A percentile compares a stretch with the other conserved stretches of the same genome.
phyloP scores from a whole-genome alignment of 495 filamentous ascomycete species.

The Daldinia decipiens region DNA sequence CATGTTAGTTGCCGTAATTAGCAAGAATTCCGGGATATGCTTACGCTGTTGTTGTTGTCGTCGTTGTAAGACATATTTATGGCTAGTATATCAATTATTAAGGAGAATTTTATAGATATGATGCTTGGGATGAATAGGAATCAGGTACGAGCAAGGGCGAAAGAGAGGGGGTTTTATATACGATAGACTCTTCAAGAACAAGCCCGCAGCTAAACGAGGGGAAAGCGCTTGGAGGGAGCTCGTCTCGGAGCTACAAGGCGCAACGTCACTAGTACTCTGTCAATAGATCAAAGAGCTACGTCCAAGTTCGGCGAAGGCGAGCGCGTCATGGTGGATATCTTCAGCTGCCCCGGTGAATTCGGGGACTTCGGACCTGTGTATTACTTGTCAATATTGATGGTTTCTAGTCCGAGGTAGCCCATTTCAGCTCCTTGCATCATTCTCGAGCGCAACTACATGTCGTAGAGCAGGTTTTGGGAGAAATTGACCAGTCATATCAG shows the following conservation, averaged over 20 bases:
- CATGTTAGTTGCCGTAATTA: conserved; percentile 15
- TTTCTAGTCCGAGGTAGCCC: conserved; percentile 27
- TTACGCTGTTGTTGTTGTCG: conserved; percentile 37
- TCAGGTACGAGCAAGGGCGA: neutral
- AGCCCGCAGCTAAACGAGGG: conserved; percentile 28
- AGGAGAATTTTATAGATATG: neutral
- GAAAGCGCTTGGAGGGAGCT: conserved; percentile 32
- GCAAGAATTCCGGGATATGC: neutral
- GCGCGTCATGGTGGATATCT: conserved; percentile 36
- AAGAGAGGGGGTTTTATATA: conserved; percentile 35
- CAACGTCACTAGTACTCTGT: conserved; percentile 35
- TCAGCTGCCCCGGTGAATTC: conserved; percentile 12
- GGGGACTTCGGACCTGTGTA: conserved; percentile 18
- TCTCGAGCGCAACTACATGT: conserved; percentile 14
- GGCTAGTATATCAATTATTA: neutral
- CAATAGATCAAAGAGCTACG: conserved; percentile 41
- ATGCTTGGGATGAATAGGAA: neutral
- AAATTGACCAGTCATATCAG: conserved; percentile 22
- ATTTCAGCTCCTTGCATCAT: conserved; percentile 38
- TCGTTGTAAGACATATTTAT: conserved; percentile 50
- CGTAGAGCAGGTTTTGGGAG: conserved; percentile 6
- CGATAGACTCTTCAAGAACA: conserved; percentile 16
- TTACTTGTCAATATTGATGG: conserved; percentile 14
- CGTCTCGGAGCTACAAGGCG: conserved; percentile 14
- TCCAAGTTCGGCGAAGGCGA: conserved; percentile 38